Evolutionary conservation across 306 rosid species (phyloP).

Genomic region (Gynostemma pentaphyllum): DNA sequence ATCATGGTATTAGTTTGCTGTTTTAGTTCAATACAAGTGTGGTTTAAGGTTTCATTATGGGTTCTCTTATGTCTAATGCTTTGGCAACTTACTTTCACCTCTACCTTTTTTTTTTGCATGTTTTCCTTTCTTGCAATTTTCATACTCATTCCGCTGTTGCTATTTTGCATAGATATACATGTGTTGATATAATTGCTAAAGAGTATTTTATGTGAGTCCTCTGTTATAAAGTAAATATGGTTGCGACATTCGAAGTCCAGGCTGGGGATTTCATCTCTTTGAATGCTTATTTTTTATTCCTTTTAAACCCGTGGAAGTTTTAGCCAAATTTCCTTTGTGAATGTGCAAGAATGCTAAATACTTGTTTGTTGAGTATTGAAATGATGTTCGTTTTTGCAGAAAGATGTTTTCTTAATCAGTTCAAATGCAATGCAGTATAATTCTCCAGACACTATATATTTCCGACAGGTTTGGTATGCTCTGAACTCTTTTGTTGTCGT

Average conservation of each 20-base stretch:
- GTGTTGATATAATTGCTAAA: not conserved
- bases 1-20: not conserved
- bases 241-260: not conserved
- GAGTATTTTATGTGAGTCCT: not conserved
- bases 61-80: not conserved
- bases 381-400: slow-evolving; percentile 28
- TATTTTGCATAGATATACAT: not conserved
- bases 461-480: slow-evolving; percentile 45
- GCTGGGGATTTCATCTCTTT: not conserved
- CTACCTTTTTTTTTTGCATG: not conserved
- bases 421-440: slow-evolving; percentile 72
- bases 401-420: slow-evolving; percentile 47
- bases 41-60: not conserved
- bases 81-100: not conserved
- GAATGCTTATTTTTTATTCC: not conserved
- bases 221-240: not conserved
- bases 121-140: not conserved
- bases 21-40: not conserved
- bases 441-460: slow-evolving; percentile 58
- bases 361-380: slow-evolving; percentile 8
- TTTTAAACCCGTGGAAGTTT: not conserved
- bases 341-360: not conserved
- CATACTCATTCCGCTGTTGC: not conserved
- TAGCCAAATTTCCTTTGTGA: not conserved
- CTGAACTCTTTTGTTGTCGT: not conserved